Evolutionary conservation across 1,139 yeast species (phyloP).

Genomic region (Yamadazyma trypodendri): DNA sequence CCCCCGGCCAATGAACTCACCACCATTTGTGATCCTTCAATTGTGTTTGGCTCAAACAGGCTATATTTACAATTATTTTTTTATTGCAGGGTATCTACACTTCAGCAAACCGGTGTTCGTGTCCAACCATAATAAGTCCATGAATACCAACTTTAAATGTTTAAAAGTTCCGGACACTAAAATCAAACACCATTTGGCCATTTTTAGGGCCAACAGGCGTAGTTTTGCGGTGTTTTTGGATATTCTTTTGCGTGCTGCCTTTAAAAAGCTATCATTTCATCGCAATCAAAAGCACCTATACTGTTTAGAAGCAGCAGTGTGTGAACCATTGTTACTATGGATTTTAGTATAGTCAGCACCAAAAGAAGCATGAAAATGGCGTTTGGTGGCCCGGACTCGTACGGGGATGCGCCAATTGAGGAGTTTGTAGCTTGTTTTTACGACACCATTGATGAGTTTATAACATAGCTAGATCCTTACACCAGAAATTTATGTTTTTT

Average conservation of each 20-base stretch:
- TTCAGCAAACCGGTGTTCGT: conserved; percentile 17
- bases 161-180: conserved; percentile 15
- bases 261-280: conserved; percentile 21
- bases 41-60: background rate
- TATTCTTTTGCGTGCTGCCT: conserved; percentile 19
- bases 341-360: conserved; percentile 20
- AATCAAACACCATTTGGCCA: conserved; percentile 12
- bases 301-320: conserved; percentile 13
- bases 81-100: conserved; percentile 13
- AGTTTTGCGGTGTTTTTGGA: conserved; percentile 29
- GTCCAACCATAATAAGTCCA: conserved; percentile 11
- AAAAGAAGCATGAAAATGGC: conserved; percentile 23
- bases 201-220: conserved; percentile 16
- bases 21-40: conserved; percentile 2
- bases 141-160: conserved; percentile 15
- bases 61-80: conserved; percentile 3
- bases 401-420: conserved; percentile 1
- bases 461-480: no score
- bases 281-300: background rate
- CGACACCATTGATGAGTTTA: background rate
- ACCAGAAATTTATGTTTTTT: no score
- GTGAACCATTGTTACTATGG: conserved; percentile 22
- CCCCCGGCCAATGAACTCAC: conserved; percentile 10
- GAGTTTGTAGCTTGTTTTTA: background rate
- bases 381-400: conserved; percentile 2